phyloP scores from a whole-genome alignment of 2,329 filamentous ascomycete genomes.

The Monilinia polystroma region DNA sequence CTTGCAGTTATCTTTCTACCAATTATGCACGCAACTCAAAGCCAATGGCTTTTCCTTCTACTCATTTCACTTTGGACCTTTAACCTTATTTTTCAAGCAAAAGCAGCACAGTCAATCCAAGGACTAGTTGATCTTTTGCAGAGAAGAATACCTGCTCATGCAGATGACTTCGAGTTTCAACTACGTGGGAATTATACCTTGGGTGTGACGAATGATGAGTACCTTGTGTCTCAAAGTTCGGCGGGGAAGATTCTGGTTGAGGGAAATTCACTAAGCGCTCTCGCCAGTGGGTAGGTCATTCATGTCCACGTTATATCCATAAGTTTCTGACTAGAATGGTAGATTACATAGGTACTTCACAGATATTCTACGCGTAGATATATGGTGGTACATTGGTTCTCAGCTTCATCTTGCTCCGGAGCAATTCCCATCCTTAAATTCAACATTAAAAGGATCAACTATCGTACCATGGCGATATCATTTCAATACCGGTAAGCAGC shows the following conservation, averaged over 20 bases:
- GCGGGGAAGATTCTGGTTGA: conserved; percentile 31
- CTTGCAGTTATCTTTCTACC: neutral
- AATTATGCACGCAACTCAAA: neutral
- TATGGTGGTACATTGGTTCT: conserved; percentile 50
- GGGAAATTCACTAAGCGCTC: conserved; percentile 1
- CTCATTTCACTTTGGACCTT: neutral
- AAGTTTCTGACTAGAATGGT: neutral
- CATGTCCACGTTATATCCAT: rapidly evolving
- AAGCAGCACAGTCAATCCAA: conserved; percentile 24
- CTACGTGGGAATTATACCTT: conserved; percentile 19
- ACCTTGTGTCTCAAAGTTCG: conserved; percentile 28
- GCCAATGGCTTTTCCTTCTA: neutral
- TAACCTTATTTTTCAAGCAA: neutral
- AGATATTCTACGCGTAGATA: conserved; percentile 46
- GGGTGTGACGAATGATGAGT: conserved; percentile 27
- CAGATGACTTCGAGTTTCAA: conserved; percentile 29
- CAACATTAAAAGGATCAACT: conserved; percentile 44
- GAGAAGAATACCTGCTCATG: conserved; percentile 31
- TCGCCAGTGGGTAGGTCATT: neutral
- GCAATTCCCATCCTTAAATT: conserved; percentile 38
- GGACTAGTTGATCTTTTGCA: conserved; percentile 29
- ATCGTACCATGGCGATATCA: conserved; percentile 49
- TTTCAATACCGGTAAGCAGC: conserved; percentile 48
- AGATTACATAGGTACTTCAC: conserved; percentile 43
- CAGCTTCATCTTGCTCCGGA: conserved; percentile 41